A percentile compares a stretch with the other conserved stretches of the same genome.
Conservation (phyloP, 768 basidiomycete genomes). For the Kwoniella sp. region DNA sequence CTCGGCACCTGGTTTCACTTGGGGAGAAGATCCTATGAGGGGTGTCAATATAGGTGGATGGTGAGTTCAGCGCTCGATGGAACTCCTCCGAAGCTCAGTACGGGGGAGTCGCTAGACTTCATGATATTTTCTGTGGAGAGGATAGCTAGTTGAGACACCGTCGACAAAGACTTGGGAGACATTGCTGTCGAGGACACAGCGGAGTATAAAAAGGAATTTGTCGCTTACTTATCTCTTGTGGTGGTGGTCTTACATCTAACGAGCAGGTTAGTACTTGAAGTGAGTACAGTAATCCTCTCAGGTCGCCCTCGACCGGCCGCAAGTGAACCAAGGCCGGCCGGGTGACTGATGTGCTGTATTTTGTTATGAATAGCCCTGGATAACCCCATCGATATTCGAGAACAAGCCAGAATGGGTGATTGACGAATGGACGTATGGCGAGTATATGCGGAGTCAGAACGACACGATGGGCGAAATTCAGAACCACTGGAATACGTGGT, state of each 20-base stretch:
- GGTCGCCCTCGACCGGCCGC: too few species aligned
- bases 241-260: too few species aligned
- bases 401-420: slow-evolving; percentile 53
- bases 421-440: slow-evolving; percentile 52
- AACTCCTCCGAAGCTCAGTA: slow-evolving; percentile 1
- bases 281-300: slow-evolving; percentile 10
- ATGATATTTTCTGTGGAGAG: too few species aligned
- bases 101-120: too few species aligned
- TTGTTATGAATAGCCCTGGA: slow-evolving; percentile 56
- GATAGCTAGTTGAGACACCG: too few species aligned
- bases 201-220: too few species aligned
- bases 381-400: slow-evolving; percentile 50
- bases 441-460: slow-evolving; percentile 42
- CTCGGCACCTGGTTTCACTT: slow-evolving; percentile 30
- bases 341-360: too few species aligned
- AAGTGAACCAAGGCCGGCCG: too few species aligned
- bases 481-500: slow-evolving; percentile 49
- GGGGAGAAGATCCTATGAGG: slow-evolving; percentile 45
- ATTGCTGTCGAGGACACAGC: too few species aligned
- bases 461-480: slow-evolving; percentile 39
- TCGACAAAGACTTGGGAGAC: too few species aligned
- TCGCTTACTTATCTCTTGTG: too few species aligned
- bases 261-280: slow-evolving; percentile 44
- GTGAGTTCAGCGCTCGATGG: slow-evolving; percentile 29
- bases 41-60: slow-evolving; percentile 55